Evolutionary conservation across 2,329 filamentous ascomycete genomes (phyloP).

Genomic region (Clonostachys rosea): DNA sequence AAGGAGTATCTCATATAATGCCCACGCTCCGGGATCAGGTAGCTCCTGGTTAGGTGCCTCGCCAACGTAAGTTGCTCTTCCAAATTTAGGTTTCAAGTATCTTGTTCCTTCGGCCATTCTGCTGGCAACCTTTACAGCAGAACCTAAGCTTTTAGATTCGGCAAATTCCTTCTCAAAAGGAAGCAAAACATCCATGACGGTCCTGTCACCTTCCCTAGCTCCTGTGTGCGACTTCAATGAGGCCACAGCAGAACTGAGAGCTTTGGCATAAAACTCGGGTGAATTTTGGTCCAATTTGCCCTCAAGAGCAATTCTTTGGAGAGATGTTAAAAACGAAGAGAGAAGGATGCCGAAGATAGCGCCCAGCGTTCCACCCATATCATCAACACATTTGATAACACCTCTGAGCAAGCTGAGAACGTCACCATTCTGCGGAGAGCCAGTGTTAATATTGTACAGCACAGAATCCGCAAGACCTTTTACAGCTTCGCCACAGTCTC

Average conservation of each 20-base stretch:
- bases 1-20: constrained; percentile 15
- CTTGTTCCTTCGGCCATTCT: constrained; percentile 18
- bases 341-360: constrained; percentile 21
- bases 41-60: constrained; percentile 16
- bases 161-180: constrained; percentile 61
- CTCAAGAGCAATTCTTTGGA: constrained; percentile 7
- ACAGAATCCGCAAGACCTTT: constrained; percentile 18
- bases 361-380: constrained; percentile 28
- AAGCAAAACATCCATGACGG: constrained; percentile 65
- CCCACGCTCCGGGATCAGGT: constrained; percentile 22
- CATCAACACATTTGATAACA: constrained; percentile 42
- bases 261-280: constrained; percentile 8
- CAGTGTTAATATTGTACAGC: constrained; percentile 16
- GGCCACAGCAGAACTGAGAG: constrained; percentile 10
- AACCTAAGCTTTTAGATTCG: constrained; percentile 36
- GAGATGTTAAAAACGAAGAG: constrained; percentile 37
- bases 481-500: constrained; percentile 18
- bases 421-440: constrained; percentile 17
- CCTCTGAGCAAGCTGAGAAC: constrained; percentile 16
- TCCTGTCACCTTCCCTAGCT: constrained; percentile 35
- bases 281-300: neutral
- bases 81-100: constrained; percentile 17
- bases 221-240: constrained; percentile 15
- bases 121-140: constrained; percentile 32
- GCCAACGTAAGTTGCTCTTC: constrained; percentile 17